Base-by-base conservation (phyloP, 352 stramenopile genomes). In the Globisporangium radiosum region DNA sequence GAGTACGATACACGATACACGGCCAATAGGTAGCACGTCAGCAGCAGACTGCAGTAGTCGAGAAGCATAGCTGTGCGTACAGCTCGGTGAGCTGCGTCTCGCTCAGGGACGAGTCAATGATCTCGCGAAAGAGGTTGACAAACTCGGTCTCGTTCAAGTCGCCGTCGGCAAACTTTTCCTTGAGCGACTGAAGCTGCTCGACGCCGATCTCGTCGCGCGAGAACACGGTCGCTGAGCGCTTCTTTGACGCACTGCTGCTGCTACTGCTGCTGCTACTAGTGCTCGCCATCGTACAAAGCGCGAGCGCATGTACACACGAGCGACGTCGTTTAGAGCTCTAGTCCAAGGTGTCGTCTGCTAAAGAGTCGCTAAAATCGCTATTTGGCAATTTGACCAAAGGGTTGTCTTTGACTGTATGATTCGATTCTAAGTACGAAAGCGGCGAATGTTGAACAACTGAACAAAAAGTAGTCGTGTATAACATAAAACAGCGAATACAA, bases 141-240 rank as follows among this genome's bases (percentile, higher is more conserved):
- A 94, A 94, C 62, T 90, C 85, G 60, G 87, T 87, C 65, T 94
- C 82, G 58, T 79, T 90, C 51, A 94, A 69, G 47, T 92, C 83
- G 19, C 85, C 85, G 64, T 89, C 85, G 0, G 82, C 82, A 56
- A 90, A 92, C 65, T 88, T 88, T 50, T 90, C 80, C 68, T 92
- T 90, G 68, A 91, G 79, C 47, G 79, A 88, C 66, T 91, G 79
- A 2, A 91, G 72, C 63, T 91, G 78, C 70, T 88, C 79, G 57
- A 91, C 79, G 54, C 82, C 82, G 52, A 92, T 92, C 68, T 84
- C 79, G 63, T 90, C 82, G 48, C 80, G 78, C 42, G 82, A 92
- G 60, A 90, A 92, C 14, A 87, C 75, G 0, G 79, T 89, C 42
- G 66, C 64, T 3, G 78, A 87, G 36, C 75, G 65, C 33, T 64